Evolutionary conservation across 1,139 yeast species (phyloP).

Genomic region (Suhomyces panamericanus): DNA sequence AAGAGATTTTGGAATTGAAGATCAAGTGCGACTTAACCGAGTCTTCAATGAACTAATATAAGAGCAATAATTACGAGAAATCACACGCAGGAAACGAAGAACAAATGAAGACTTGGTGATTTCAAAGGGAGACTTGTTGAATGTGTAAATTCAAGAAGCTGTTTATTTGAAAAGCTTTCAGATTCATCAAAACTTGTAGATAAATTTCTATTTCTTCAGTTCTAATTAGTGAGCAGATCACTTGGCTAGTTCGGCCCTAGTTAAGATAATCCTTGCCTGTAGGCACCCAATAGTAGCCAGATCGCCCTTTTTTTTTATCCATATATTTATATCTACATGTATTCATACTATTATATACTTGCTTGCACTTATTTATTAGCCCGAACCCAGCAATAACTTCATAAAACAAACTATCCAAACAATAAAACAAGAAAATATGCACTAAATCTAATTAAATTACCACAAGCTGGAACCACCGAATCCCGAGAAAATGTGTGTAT

Average conservation of each 20-base stretch:
- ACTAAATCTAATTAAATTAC: constrained; percentile 10
- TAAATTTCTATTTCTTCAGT: too few species aligned
- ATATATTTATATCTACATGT: too few species aligned
- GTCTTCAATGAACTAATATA: background rate
- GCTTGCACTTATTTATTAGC: constrained; percentile 4
- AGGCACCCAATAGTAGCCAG: too few species aligned
- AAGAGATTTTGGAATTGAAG: background rate
- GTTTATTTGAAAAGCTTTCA: too few species aligned
- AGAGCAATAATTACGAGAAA: background rate
- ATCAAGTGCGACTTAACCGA: background rate
- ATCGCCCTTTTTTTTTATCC: too few species aligned
- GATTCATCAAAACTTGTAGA: too few species aligned
- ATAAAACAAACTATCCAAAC: constrained; percentile 11
- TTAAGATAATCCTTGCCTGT: too few species aligned
- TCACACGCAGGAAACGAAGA: background rate
- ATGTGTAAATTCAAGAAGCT: too few species aligned
- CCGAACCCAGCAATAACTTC: constrained; percentile 4
- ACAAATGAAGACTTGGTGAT: too few species aligned
- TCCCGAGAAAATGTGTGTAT: constrained; percentile 15
- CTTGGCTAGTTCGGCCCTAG: too few species aligned
- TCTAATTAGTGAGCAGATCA: too few species aligned
- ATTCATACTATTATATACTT: background rate
- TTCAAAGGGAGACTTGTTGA: too few species aligned
- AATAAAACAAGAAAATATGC: constrained; percentile 7
- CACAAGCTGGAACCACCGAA: constrained; percentile 19